Base-by-base conservation (phyloP, 1,284 basidiomycete species). In the Heterobasidion irregulare region DNA sequence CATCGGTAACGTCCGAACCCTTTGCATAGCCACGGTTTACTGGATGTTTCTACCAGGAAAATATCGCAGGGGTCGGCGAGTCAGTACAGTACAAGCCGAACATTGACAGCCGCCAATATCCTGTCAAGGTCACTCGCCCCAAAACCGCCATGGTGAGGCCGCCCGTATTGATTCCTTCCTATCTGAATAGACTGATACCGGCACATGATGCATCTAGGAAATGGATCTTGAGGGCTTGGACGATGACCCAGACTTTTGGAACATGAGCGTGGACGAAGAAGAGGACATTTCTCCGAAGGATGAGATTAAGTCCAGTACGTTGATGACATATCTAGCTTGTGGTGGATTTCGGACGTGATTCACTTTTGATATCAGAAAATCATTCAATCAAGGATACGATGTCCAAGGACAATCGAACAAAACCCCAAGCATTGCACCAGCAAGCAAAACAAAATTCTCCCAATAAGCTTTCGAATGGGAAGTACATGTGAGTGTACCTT, bases 111-210 rank as follows among this genome's bases (percentile, higher is more conserved):
- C 70, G 65, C 32, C 74, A 79, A 55, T 92, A 81, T 67, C 89
- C 88, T 2, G 80, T 78, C 8, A 65, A 75, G 56, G 73, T 86
- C 63, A 92, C 89, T 15, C 81, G 86, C n/a, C 89, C 89, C 33
- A 69, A 76, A 57, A 80, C 75, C 47, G 72, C 76, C 2, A 62
- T 79, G 62, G 85, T 86, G 64, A 26, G 26, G 26, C 26, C 26
- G 6, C 26, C 26, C 6, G 26, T 26, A 26, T 26, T 26, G 26
- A 6, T 0, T 5, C 26, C 26, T 26, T 26, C 26, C 6, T 6
- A 26, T 26, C 26, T 26, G 26, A 26, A 26, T 26, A 6, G 26
- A 26, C 26, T 26, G 26, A 26, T 5, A 26, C 26, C 4, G 26
- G 26, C 26, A 26, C 26, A 26, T 26, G 26, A 26, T 26, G 6